A percentile compares a stretch with the other conserved stretches of the same genome.
Conservation (phyloP, 352 stramenopile genomes). For the Peronospora farinosa region DNA sequence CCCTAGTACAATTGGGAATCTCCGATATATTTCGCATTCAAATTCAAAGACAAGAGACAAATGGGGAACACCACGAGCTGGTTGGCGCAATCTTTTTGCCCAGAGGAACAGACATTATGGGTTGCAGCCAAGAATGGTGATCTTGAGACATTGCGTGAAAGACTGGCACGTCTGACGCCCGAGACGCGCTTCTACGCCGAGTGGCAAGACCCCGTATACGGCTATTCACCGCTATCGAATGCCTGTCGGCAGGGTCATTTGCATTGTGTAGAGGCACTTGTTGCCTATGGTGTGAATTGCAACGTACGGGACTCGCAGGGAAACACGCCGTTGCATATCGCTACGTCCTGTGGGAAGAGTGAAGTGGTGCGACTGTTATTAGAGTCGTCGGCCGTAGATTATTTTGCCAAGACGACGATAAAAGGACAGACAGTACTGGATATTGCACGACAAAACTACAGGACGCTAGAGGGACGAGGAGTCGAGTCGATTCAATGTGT, state of each 20-base stretch:
- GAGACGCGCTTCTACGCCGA: slow-evolving; percentile 61
- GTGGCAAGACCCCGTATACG: slow-evolving; percentile 56
- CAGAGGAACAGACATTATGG: slow-evolving; percentile 72
- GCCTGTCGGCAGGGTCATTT: slow-evolving; percentile 56
- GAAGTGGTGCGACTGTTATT: slow-evolving; percentile 66
- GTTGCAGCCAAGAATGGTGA: slow-evolving; percentile 70
- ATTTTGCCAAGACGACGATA: slow-evolving; percentile 41
- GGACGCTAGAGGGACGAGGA: slow-evolving; percentile 27
- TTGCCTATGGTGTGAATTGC: slow-evolving; percentile 46
- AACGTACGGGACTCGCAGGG: slow-evolving; percentile 57
- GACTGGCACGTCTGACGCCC: slow-evolving; percentile 45
- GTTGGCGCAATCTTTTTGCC: slow-evolving; percentile 63
- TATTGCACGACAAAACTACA: slow-evolving; percentile 57
- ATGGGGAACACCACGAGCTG: slow-evolving; percentile 79
- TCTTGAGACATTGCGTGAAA: slow-evolving; percentile 38
- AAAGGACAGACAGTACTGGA: slow-evolving; percentile 66
- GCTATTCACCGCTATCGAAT: slow-evolving; percentile 61
- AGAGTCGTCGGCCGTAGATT: slow-evolving; percentile 42
- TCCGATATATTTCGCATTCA: not conserved
- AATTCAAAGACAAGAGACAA: slow-evolving; percentile 1
- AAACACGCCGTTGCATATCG: slow-evolving; percentile 63
- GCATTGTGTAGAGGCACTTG: slow-evolving; percentile 51
- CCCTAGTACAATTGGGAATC: no score
- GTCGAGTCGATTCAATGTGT: slow-evolving; percentile 59
- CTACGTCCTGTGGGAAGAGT: slow-evolving; percentile 47